Base-by-base conservation (phyloP, 306 rosid genomes). In the Cucumis hystrix region DNA sequence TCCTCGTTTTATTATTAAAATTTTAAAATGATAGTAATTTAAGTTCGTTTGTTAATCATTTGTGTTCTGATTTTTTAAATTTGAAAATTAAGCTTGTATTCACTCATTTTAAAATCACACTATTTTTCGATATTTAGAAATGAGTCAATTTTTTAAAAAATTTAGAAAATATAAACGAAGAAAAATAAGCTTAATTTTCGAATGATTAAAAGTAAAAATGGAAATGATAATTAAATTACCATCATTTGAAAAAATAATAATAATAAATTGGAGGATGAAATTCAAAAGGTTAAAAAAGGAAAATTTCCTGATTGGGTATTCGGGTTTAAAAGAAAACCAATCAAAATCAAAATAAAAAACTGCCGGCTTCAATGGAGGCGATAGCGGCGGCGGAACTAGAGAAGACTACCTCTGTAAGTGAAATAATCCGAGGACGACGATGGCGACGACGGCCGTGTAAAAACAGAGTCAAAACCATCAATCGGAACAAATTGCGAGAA, bases 401-500 rank as follows among this genome's bases (percentile, higher is more conserved):
- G 49, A 8, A 33, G 49, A 25, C 72, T 65, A 40, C 28, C 49
- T 65, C 72, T 65, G 25, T 65, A 65, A 13, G 72, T 11, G 59
- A 23, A 71, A 49, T 8, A 71, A 13, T 71, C 76, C 1, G 76
- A 20, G 20, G 75, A 4, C 45, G 76, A 4, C 7, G 75, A 25
- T 1, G 43, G 61, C 10, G 58, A 43, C 23, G 41, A 6, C 25
- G 43, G 77, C 21, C 30, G 77, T 4, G 49, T 23, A 10, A 49
- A 52, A 52, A 33, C 28, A 35, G 77, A 51, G 45, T 73, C 77
- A 25, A 73, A 73, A 10, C 43, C 60, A 6, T 71, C 76, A 17
- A 41, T 43, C 6, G 58, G 76, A 1, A 71, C 23, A 16, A 63
- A 6, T 49, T 71, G 80, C 3, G 91, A 79, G 74, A 57, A 66